Percentiles rank a stretch among this genome's conserved stretches.
These are phyloP conservation scores for Acanthamoeba healyi DNA, from an alignment of 208 protist genomes.

Conservation along the genomic window DNA sequence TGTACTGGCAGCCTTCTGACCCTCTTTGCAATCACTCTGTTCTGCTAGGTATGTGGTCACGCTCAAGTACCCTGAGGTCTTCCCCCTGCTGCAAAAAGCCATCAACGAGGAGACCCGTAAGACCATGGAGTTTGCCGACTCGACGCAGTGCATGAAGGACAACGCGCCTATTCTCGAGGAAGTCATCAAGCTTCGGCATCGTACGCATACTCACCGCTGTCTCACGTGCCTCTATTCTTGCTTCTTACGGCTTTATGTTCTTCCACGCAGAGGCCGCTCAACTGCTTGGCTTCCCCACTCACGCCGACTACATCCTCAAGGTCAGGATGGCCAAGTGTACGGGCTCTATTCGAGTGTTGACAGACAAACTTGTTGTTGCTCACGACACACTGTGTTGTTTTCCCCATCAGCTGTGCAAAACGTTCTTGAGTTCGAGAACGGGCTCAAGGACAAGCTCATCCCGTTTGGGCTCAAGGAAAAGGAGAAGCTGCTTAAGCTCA, in stretches of 20 bases:
- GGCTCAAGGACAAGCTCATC: conserved; percentile 76
- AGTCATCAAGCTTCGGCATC: conserved; percentile 23
- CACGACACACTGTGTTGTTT: not conserved
- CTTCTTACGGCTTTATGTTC: not conserved
- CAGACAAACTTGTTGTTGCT: not conserved
- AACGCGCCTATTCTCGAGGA: conserved; percentile 83
- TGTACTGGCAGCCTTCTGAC: no score
- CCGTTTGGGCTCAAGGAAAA: conserved; percentile 50
- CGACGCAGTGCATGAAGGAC: conserved; percentile 69
- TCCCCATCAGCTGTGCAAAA: not conserved
- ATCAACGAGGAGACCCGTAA: conserved; percentile 76
- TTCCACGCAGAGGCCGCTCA: conserved; percentile 73
- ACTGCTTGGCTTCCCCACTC: conserved; percentile 76
- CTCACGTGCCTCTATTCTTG: not conserved
- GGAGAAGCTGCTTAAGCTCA: conserved; percentile 78
- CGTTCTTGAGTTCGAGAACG: conserved; percentile 75
- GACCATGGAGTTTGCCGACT: conserved; percentile 75
- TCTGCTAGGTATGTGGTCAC: conserved; percentile 72
- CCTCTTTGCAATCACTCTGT: not conserved
- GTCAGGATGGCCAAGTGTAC: conserved; percentile 81
- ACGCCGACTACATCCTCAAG: conserved; percentile 79
- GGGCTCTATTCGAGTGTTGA: conserved; percentile 20
- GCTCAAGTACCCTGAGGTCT: conserved; percentile 84
- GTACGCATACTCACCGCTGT: not conserved
- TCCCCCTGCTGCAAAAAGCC: conserved; percentile 84